These are phyloP conservation scores for Dactylonectria estremocensis DNA, from an alignment of 2,329 filamentous ascomycete genomes.

Conservation along the genomic window DNA sequence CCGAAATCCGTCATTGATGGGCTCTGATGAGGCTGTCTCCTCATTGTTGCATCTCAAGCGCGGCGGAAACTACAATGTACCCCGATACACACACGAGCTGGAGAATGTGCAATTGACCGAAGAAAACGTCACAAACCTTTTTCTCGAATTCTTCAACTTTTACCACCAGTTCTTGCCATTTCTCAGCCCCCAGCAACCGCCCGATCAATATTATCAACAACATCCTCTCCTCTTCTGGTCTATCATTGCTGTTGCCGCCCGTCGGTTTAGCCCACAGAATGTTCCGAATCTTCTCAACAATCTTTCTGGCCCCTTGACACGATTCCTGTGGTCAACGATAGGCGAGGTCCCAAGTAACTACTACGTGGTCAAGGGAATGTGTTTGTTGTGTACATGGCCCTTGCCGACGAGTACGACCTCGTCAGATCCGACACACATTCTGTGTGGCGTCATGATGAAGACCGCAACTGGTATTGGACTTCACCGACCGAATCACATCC, in stretches of 20 bases:
- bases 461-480: slow-evolving; percentile 87
- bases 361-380: slow-evolving; percentile 86
- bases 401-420: slow-evolving; percentile 86
- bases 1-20: slow-evolving; percentile 75
- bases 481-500: slow-evolving; percentile 84
- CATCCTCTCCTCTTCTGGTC: slow-evolving; percentile 90
- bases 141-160: slow-evolving; percentile 80
- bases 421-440: slow-evolving; percentile 85
- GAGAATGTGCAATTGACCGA: slow-evolving; percentile 76
- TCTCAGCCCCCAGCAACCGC: slow-evolving; percentile 75
- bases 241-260: slow-evolving; percentile 81
- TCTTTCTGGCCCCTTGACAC: slow-evolving; percentile 77
- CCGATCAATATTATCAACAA: slow-evolving; percentile 83
- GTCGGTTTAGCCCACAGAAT: slow-evolving; percentile 71
- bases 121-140: slow-evolving; percentile 75
- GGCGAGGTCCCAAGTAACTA: slow-evolving; percentile 84
- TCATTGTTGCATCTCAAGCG: slow-evolving; percentile 77
- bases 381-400: slow-evolving; percentile 86
- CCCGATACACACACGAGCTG: slow-evolving; percentile 73
- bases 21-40: slow-evolving; percentile 78
- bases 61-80: slow-evolving; percentile 73
- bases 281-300: slow-evolving; percentile 77
- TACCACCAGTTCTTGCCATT: slow-evolving; percentile 87
- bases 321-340: slow-evolving; percentile 83
- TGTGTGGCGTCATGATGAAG: slow-evolving; percentile 90